Evolutionary conservation across 1,139 yeast genomes (phyloP), one percentile per base, ranked within the genome.

Genomic region (Zygosaccharomyces sapae): DNA sequence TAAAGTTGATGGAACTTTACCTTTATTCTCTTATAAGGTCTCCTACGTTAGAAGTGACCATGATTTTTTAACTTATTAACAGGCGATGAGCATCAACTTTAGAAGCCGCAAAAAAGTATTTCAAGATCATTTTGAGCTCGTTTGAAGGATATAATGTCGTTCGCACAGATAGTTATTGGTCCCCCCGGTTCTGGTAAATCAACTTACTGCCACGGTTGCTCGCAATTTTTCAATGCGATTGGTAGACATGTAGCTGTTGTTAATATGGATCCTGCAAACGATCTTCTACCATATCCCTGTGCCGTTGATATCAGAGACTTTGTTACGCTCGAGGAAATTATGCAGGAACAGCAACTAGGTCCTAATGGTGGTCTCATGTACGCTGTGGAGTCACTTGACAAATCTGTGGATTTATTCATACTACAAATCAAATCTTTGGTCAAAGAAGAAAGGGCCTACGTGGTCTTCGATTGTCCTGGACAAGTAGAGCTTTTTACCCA

Each of bases 141-240:
- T n/a, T 16, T 39, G 4, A n/a, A 38, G 30, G 16, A 18, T 16
- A 38, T 19, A 6, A 77, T 77, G 81, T 71, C 80, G 5, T 90
- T 87, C 66, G 97, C 95, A 2, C 97, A 92, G 67, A 79, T 92
- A 16, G 92, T 92, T 10, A 87, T 94, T 33, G 99, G 99, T 0
- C 97, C 98, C 0, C 98, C 99, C 0, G 99, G 98, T 1, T 78
- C 96, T 0, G 99, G 99, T 1, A 94, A 94, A 63, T 87, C 97
- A 0, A 94, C 98, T 0, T 94, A 87, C 65, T 89, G 97, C 63
- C 74, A 81, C 65, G 98, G 98, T 24, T 80, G 92, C 82, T 77
- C 78, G 57, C 97, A 92, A 72, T 92, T 94, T 64, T 75, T 90
- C 58, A 83, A 86, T 50, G 96, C 97, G 1, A 88, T 94, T 41